Percentiles rank a stretch among this genome's conserved stretches.
Conservation (phyloP, 352 stramenopile genomes). For the Globisporangium paddicum region DNA sequence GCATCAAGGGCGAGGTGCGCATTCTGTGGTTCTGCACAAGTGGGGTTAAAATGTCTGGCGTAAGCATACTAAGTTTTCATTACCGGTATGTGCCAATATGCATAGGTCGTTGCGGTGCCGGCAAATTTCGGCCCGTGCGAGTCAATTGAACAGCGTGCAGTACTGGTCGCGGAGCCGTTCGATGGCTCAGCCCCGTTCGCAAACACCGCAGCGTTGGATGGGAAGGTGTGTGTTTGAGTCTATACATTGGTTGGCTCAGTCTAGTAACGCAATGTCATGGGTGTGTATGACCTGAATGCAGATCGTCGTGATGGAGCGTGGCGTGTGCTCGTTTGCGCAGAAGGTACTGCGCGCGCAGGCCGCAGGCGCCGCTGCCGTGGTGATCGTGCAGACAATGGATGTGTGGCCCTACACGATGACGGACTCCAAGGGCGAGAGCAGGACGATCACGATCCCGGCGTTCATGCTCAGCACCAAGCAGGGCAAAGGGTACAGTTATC, state of each 20-base stretch:
- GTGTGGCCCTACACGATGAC: slow-evolving; percentile 86
- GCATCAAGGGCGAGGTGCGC: slow-evolving; percentile 69
- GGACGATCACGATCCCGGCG: slow-evolving; percentile 49
- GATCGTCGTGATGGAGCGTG: slow-evolving; percentile 70
- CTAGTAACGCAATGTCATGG: not conserved
- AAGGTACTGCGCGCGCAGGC: slow-evolving; percentile 67
- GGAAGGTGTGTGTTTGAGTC: slow-evolving; percentile 29
- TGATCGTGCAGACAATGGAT: slow-evolving; percentile 70
- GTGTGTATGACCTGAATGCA: slow-evolving; percentile 9
- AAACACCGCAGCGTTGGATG: slow-evolving; percentile 32
- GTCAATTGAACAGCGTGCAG: slow-evolving; percentile 29
- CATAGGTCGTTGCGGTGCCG: slow-evolving; percentile 60
- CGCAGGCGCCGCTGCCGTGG: slow-evolving; percentile 42
- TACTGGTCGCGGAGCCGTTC: slow-evolving; percentile 57
- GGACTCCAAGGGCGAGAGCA: slow-evolving; percentile 65
- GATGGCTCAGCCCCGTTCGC: slow-evolving; percentile 40
- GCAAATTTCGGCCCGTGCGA: slow-evolving; percentile 77
- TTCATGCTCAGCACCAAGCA: slow-evolving; percentile 80
- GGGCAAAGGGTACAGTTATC: slow-evolving; percentile 39
- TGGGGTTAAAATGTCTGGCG: not conserved
- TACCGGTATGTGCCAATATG: not conserved
- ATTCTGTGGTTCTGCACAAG: too few species aligned
- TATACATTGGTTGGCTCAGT: not conserved
- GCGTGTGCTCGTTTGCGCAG: slow-evolving; percentile 65
- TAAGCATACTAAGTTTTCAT: too few species aligned